Evolutionary conservation across 2,329 filamentous ascomycete genomes (phyloP), one percentile per base, ranked within the genome.

Genomic region (Rhynchosporium graminicola): DNA sequence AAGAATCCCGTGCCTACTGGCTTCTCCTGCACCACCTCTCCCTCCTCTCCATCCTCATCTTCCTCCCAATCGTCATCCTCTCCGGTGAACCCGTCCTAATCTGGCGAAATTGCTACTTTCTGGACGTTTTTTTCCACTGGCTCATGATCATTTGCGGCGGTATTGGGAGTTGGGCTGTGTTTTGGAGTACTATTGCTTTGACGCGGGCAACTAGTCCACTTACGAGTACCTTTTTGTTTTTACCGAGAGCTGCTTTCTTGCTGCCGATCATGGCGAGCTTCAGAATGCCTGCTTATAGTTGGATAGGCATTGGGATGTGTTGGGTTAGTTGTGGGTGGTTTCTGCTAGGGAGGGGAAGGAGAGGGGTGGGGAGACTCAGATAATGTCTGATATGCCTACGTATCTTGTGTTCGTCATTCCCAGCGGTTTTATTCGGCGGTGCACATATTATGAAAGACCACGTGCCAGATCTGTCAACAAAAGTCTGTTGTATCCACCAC

Each of bases 71-170:
- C 48, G 76, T 82, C 26, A 69, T 83, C 31, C 64, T 83, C 20
- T 80, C 78, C 1, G 81, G 81, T 38, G 81, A 83, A 58, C 67
- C 82, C 2, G 69, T 72, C 4, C 76, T 80, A 60, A 82, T 84
- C 40, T 75, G 75, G 58, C 77, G 79, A 20, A 83, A 83, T 63
- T 82, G 82, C 60, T 82, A 82, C 59, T 80, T 82, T 71, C 76
- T 83, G 10, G 81, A 83, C 62, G 79, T 83, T 0, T 80, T 80
- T 2, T 84, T 80, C 70, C 82, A 83, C 73, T 83, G 81, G 81
- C 73, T 83, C 47, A 79, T 83, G 76, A 78, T 80, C 45, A 67
- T 78, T 3, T 80, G 80, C 60, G 80, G 79, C 2, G 79, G 79
- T 1, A 70, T 80, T 6, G 79, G 78, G 3, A 77, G 75, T 0